These are phyloP conservation scores for Xanthoconium separans DNA, from an alignment of 1,284 basidiomycete species.

Conservation along the genomic window DNA sequence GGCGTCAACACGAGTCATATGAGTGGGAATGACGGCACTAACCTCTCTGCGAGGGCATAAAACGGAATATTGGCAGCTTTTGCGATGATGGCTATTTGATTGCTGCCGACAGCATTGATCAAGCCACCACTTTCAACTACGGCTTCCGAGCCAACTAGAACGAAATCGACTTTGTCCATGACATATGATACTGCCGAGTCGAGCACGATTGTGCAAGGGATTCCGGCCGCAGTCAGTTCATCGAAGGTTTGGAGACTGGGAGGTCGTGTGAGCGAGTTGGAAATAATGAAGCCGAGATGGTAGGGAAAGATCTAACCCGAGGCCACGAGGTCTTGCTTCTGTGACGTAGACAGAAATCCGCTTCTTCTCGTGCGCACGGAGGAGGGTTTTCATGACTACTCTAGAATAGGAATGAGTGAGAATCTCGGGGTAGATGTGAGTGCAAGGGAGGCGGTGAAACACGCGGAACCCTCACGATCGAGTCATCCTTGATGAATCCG, in stretches of 20 bases:
- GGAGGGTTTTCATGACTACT: conserved; percentile 91
- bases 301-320: conserved; percentile 53
- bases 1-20: conserved; percentile 24
- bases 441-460: conserved; percentile 10
- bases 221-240: conserved; percentile 78
- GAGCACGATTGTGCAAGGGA: conserved; percentile 92
- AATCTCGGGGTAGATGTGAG: conserved; percentile 55
- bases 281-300: conserved; percentile 14
- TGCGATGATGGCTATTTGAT: conserved; percentile 95
- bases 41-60: conserved; percentile 95
- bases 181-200: conserved; percentile 97
- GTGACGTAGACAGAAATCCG: conserved; percentile 97
- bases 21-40: conserved; percentile 24
- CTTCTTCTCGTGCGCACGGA: conserved; percentile 87
- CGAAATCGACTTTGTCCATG: conserved; percentile 94
- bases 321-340: conserved; percentile 85
- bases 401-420: conserved; percentile 95
- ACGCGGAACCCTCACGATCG: conserved; percentile 60
- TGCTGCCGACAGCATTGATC: conserved; percentile 90
- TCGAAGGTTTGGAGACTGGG: conserved; percentile 87
- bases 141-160: conserved; percentile 95
- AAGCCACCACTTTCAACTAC: conserved; percentile 93
- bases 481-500: conserved; percentile 93
- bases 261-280: conserved; percentile 7
- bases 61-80: conserved; percentile 95